Conservation (phyloP, 1,284 basidiomycete species). For the Volvariella volvacea region DNA sequence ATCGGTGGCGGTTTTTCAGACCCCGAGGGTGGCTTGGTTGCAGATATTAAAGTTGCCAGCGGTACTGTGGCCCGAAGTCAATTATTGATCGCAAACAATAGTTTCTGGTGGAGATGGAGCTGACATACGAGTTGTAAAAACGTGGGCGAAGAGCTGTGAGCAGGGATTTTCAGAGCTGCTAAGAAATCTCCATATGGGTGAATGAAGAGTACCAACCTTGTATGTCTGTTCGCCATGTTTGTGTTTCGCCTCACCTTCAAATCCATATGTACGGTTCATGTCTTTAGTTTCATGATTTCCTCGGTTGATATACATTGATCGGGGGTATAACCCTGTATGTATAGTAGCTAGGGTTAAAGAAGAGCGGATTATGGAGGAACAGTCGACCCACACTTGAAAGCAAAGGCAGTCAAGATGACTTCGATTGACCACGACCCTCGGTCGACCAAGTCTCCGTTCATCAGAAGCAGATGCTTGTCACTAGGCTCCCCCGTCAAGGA, state of each 20-base stretch:
- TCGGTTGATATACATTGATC: constrained; percentile 84
- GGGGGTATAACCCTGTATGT: constrained; percentile 77
- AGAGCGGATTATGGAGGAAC: constrained; percentile 2
- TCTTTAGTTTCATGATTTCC: constrained; percentile 98
- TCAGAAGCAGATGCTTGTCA: constrained; percentile 77
- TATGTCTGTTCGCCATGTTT: constrained; percentile 92
- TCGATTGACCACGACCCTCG: constrained; percentile 97
- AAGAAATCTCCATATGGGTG: constrained; percentile 1
- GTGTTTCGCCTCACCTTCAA: constrained; percentile 95
- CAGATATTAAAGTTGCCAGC: constrained; percentile 79
- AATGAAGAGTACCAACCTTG: constrained; percentile 42
- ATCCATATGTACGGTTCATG: constrained; percentile 86
- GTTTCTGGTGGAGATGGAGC: neutral
- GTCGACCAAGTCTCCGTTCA: constrained; percentile 97
- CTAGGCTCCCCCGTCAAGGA: constrained; percentile 81
- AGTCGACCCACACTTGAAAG: constrained; percentile 80
- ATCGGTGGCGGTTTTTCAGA: constrained; percentile 46
- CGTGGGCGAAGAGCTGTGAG: constrained; percentile 81
- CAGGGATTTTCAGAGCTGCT: constrained; percentile 9
- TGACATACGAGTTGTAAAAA: constrained; percentile 79
- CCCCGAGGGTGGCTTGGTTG: constrained; percentile 53
- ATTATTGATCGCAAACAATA: constrained; percentile 6
- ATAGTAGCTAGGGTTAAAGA: neutral
- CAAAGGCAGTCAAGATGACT: constrained; percentile 90
- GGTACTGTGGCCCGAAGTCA: constrained; percentile 53